phyloP scores from a whole-genome alignment of 352 stramenopile genomes.

The Globisporangium apiculatum region DNA sequence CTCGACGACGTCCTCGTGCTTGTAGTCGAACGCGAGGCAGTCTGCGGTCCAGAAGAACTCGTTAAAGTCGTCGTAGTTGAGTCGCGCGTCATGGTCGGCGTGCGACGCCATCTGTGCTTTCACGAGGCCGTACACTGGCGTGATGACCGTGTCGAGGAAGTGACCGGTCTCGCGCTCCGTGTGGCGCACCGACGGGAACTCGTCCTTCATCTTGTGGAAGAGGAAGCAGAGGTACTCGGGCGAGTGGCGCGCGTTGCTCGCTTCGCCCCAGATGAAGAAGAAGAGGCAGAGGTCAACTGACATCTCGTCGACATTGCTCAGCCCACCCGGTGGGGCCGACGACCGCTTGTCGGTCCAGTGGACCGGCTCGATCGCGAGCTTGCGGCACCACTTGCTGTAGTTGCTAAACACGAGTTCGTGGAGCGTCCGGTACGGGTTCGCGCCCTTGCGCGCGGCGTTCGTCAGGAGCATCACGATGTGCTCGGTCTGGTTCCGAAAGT shows the following conservation, averaged over 20 bases:
- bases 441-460: slow-evolving; percentile 83
- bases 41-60: slow-evolving; percentile 98
- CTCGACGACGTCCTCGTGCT: slow-evolving; percentile 81
- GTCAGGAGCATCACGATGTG: slow-evolving; percentile 95
- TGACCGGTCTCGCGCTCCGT: slow-evolving; percentile 88
- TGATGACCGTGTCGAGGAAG: slow-evolving; percentile 97
- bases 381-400: slow-evolving; percentile 86
- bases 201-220: slow-evolving; percentile 94
- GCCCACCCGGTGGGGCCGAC: slow-evolving; percentile 48
- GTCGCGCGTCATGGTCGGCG: slow-evolving; percentile 91
- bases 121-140: slow-evolving; percentile 90
- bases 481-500: slow-evolving; percentile 95
- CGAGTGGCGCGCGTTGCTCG: slow-evolving; percentile 96
- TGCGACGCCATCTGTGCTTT: slow-evolving; percentile 84
- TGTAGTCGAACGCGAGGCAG: slow-evolving; percentile 94
- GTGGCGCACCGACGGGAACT: slow-evolving; percentile 67
- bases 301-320: slow-evolving; percentile 87
- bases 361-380: slow-evolving; percentile 65
- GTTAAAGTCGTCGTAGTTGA: slow-evolving; percentile 99
- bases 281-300: slow-evolving; percentile 89
- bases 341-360: slow-evolving; percentile 58
- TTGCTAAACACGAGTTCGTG: slow-evolving; percentile 84
- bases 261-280: slow-evolving; percentile 99
- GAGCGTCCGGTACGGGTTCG: slow-evolving; percentile 78
- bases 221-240: slow-evolving; percentile 98